A percentile compares a stretch with the other conserved stretches of the same genome.
Conservation (phyloP, 1,284 basidiomycete genomes). For the Wolfiporia cocos region DNA sequence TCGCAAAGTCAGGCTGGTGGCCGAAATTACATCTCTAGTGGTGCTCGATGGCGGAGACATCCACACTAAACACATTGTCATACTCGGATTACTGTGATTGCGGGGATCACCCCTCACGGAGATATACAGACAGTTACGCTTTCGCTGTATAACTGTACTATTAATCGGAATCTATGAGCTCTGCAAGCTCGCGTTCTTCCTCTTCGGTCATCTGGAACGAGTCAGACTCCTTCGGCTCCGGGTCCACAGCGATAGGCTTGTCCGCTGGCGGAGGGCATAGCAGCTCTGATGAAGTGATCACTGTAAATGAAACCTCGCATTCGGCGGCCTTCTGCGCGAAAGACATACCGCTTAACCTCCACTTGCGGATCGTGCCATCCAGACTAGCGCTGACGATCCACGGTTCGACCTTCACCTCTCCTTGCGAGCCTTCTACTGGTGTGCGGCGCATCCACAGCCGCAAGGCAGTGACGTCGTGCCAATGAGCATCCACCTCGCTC, state of each 20-base stretch:
- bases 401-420: constrained; percentile 42
- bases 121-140: no score
- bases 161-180: constrained; percentile 60
- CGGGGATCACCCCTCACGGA: no score
- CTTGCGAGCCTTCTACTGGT: constrained; percentile 36
- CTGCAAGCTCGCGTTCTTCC: constrained; percentile 76
- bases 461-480: constrained; percentile 78
- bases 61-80: no score
- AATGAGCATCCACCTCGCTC: constrained; percentile 75
- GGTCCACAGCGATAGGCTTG: constrained; percentile 16
- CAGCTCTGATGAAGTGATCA: constrained; percentile 36
- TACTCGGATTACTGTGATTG: no score
- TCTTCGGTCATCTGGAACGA: constrained; percentile 55
- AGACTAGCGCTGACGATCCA: constrained; percentile 82
- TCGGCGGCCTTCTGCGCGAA: background rate
- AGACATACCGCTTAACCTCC: constrained; percentile 65
- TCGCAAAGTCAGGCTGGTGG: constrained; percentile 33
- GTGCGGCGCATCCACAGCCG: constrained; percentile 60
- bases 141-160: no score
- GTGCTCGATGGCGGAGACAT: no score
- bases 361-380: constrained; percentile 81
- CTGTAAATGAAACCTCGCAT: background rate
- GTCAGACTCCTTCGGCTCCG: constrained; percentile 8
- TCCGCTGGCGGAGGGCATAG: constrained; percentile 38
- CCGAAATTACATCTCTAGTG: no score